Percentiles rank a stretch among this genome's conserved stretches.
Conservation (phyloP, 768 basidiomycete genomes). For the Pleurotus tuoliensis region DNA sequence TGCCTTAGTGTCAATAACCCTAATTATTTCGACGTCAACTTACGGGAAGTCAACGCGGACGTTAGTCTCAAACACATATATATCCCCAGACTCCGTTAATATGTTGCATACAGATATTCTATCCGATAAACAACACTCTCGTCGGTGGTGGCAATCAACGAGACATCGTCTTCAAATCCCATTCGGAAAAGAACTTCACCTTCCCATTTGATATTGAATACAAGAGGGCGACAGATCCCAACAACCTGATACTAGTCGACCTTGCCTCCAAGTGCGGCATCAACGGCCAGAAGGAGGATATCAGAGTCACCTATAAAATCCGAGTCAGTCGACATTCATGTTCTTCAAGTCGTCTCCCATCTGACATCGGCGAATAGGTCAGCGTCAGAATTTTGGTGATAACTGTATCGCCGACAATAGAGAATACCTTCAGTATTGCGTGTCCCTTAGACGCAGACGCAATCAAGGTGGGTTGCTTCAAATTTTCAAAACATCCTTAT, state of each 20-base stretch:
- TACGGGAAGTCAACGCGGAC: constrained; percentile 61
- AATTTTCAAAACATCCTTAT: neutral
- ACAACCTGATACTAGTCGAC: constrained; percentile 51
- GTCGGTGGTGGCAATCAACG: constrained; percentile 59
- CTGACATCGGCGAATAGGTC: constrained; percentile 34
- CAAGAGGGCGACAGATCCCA: constrained; percentile 49
- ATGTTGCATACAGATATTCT: constrained; percentile 48
- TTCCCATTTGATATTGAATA: constrained; percentile 76
- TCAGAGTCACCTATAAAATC: constrained; percentile 64
- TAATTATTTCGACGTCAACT: constrained; percentile 70
- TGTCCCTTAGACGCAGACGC: constrained; percentile 52
- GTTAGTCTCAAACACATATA: constrained; percentile 27
- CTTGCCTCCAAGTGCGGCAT: constrained; percentile 59
- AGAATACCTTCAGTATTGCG: constrained; percentile 53
- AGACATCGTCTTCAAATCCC: constrained; percentile 44
- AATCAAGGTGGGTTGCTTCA: constrained; percentile 21
- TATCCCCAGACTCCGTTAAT: neutral
- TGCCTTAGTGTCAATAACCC: constrained; percentile 67
- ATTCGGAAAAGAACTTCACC: constrained; percentile 59
- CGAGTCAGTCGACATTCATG: constrained; percentile 37
- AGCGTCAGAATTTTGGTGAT: constrained; percentile 62
- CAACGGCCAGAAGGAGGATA: constrained; percentile 38
- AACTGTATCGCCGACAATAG: constrained; percentile 63
- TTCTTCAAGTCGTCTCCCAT: constrained; percentile 1
- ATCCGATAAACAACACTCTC: constrained; percentile 69